phyloP scores from a whole-genome alignment of 2,329 filamentous ascomycete genomes.

The Colletotrichum higginsianum region DNA sequence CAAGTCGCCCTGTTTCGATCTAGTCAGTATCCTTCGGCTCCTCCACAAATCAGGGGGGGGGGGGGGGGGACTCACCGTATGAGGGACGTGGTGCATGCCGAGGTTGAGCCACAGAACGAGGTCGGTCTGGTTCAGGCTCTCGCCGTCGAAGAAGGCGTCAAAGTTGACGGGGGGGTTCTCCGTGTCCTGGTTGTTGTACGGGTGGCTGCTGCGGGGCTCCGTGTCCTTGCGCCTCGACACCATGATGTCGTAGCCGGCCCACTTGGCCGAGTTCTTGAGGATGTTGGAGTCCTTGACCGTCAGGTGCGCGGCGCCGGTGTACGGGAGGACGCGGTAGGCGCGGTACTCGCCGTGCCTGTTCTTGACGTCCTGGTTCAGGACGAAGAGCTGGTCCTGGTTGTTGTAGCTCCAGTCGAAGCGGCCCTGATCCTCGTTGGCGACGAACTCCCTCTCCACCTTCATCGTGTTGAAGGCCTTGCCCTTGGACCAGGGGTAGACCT shows the following conservation, averaged over 20 bases:
- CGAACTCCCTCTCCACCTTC: conserved; percentile 60
- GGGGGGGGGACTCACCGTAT: conserved; percentile 52
- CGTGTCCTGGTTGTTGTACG: conserved; percentile 61
- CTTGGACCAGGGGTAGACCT: conserved; percentile 64
- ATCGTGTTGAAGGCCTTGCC: conserved; percentile 65
- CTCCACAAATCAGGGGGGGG: rapidly evolving
- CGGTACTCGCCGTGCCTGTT: conserved; percentile 67
- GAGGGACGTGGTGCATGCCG: conserved; percentile 72
- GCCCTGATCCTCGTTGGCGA: conserved; percentile 59
- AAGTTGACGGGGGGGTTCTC: conserved; percentile 67
- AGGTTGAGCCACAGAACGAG: conserved; percentile 67
- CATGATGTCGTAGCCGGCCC: conserved; percentile 66
- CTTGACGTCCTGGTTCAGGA: conserved; percentile 65
- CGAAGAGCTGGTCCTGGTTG: conserved; percentile 60
- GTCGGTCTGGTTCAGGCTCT: conserved; percentile 54
- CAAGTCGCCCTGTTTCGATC: conserved; percentile 51
- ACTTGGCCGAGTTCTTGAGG: conserved; percentile 61
- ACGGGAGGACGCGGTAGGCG: conserved; percentile 65
- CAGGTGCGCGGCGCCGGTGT: conserved; percentile 57
- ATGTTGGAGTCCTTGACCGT: conserved; percentile 65
- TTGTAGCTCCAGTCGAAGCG: conserved; percentile 66
- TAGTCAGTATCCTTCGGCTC: neutral
- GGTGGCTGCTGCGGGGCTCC: conserved; percentile 62
- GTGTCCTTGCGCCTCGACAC: conserved; percentile 66
- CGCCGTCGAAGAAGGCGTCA: conserved; percentile 58